Evolutionary conservation across 2,329 filamentous ascomycete species (phyloP).

Genomic region (Aspergillus japonicus): DNA sequence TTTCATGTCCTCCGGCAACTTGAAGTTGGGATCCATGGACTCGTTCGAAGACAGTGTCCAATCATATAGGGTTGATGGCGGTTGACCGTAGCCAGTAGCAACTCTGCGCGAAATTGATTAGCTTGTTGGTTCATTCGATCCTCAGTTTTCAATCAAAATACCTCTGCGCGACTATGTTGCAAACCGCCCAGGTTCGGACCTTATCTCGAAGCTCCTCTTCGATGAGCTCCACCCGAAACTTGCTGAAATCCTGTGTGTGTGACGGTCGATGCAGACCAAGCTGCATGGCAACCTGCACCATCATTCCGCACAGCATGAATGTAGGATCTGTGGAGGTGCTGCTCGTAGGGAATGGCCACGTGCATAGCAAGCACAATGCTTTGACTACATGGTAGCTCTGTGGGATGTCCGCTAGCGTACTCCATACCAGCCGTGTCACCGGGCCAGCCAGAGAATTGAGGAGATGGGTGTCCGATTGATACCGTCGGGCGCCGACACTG

Average conservation of each 20-base stretch:
- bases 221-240: constrained; percentile 53
- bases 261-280: constrained; percentile 64
- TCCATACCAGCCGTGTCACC: constrained; percentile 60
- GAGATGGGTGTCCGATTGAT: constrained; percentile 53
- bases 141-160: constrained; percentile 25
- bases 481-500: constrained; percentile 61
- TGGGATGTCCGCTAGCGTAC: constrained; percentile 59
- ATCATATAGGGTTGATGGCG: constrained; percentile 61
- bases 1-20: constrained; percentile 53
- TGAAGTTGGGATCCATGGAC: constrained; percentile 46
- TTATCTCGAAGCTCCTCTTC: constrained; percentile 65
- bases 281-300: constrained; percentile 69
- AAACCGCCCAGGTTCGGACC: constrained; percentile 65
- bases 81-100: constrained; percentile 67
- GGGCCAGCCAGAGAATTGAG: constrained; percentile 54
- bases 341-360: constrained; percentile 64
- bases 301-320: constrained; percentile 64
- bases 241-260: constrained; percentile 58
- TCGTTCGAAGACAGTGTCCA: constrained; percentile 54
- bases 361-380: constrained; percentile 61
- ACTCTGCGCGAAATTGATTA: constrained; percentile 44
- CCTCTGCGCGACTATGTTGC: constrained; percentile 67
- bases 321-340: constrained; percentile 64
- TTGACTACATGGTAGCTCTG: constrained; percentile 66
- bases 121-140: constrained; percentile 1